Base-by-base conservation (phyloP, 352 stramenopile species). In the Phytopythium cucurbitacearum region DNA sequence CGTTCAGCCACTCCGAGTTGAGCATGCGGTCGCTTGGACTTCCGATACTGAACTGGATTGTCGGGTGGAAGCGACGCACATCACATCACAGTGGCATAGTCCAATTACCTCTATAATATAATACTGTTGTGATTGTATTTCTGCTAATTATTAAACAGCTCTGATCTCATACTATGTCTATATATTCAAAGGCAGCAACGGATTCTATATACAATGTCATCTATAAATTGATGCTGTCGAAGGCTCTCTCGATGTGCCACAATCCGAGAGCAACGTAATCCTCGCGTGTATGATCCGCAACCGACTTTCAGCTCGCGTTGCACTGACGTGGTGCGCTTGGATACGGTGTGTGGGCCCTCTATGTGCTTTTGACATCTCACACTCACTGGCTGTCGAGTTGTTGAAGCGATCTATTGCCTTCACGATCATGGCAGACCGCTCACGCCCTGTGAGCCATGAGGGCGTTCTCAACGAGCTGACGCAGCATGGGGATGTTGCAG, bases 401-500 rank as follows among this genome's bases (percentile, higher is more conserved):
- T 32, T 52, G 47, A 13, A 40, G 47, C 47, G 16, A 42, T 42
- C 34, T 42, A 28, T 28, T 28, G 21, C 21, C 21, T 28, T 28
- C 21, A 2, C 21, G 21, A 28, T 2, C 21, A 28, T 1, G 21
- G 21, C 21, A 28, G 21, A 28, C 21, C 21, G 21, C 21, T 28
- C 21, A 28, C 21, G 2, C 21, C 21, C 47, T 33, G 6, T 33
- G 10, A 12, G 32, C 12, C 13, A 6, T 35, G 7, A 65, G 21
- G 2, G 62, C 7, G 1, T 36, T 59, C n/a, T 69, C 60, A 4
- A 53, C 55, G 3, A 73, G 36, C 34, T 69, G 49, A 38, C 69
- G 53, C 5, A 62, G 35, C 12, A 64, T 8, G 0, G 50, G 45
- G 42, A 64, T 64, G 36, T 64, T 62, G 13, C 58, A 57, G 11